phyloP scores from a whole-genome alignment of 1,284 basidiomycete genomes.

The Tetrapyrgos nigripes region DNA sequence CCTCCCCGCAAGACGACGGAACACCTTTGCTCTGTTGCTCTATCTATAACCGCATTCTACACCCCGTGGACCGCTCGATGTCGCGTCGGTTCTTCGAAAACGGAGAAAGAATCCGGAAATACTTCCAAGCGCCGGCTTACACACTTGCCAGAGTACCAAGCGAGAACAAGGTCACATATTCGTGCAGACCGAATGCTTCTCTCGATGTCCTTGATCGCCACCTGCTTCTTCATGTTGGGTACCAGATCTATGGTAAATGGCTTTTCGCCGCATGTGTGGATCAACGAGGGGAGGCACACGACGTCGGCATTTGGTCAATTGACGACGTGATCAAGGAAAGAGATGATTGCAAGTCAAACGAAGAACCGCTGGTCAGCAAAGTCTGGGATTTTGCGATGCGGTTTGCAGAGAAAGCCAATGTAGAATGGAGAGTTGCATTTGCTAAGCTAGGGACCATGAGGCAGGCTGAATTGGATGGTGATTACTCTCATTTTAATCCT shows the following conservation, averaged over 20 bases:
- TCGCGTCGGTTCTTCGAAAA: constrained; percentile 55
- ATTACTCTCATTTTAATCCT: constrained; percentile 30
- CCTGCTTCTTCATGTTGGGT: constrained; percentile 78
- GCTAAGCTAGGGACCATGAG: constrained; percentile 68
- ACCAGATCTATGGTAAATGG: constrained; percentile 76
- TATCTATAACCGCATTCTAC: constrained; percentile 73
- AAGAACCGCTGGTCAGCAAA: constrained; percentile 50
- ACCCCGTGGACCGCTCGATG: constrained; percentile 64
- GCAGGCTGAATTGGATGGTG: constrained; percentile 70
- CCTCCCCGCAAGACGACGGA: constrained; percentile 43
- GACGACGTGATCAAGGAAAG: constrained; percentile 19
- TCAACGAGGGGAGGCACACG: constrained; percentile 76
- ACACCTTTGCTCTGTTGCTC: constrained; percentile 60
- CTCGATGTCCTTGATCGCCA: constrained; percentile 75
- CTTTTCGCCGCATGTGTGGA: constrained; percentile 77
- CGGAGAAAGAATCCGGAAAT: constrained; percentile 44
- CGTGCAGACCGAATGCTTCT: constrained; percentile 47
- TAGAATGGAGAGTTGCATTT: constrained; percentile 83
- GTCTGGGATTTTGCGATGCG: constrained; percentile 73
- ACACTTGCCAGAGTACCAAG: constrained; percentile 59
- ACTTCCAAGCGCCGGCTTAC: constrained; percentile 70
- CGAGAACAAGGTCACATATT: constrained; percentile 49
- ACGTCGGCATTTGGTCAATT: constrained; percentile 66
- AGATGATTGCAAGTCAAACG: constrained; percentile 21
- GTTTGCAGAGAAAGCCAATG: constrained; percentile 65